A percentile compares a stretch with the other conserved stretches of the same genome.
phyloP scores from a whole-genome alignment of 495 filamentous ascomycete genomes.

The Chaetomium cochliodes region DNA sequence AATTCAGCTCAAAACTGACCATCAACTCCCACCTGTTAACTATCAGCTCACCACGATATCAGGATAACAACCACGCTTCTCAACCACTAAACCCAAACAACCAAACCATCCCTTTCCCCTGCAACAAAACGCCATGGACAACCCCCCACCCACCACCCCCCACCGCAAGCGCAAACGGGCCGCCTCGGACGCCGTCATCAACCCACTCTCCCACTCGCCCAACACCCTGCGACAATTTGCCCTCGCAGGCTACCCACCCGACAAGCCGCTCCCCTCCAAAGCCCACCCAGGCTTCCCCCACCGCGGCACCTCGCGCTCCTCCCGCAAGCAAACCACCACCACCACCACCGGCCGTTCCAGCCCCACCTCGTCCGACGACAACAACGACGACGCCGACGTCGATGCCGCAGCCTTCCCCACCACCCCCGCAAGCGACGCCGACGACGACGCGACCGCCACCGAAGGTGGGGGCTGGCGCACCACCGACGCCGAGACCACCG shows the following conservation, averaged over 20 bases:
- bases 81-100: background rate
- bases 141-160: background rate
- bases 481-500: slow-evolving; percentile 7
- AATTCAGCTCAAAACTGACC: background rate
- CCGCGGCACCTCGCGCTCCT: slow-evolving; percentile 27
- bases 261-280: slow-evolving; percentile 39
- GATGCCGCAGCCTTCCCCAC: background rate
- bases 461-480: background rate
- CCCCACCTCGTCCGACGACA: background rate
- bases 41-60: background rate
- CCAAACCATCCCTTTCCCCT: background rate
- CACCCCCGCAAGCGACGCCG: background rate
- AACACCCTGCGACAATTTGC: slow-evolving; percentile 42
- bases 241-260: slow-evolving; percentile 39
- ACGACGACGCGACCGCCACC: slow-evolving; percentile 1
- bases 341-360: no score
- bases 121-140: background rate
- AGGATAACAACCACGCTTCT: background rate
- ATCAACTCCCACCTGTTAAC: background rate
- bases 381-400: background rate
- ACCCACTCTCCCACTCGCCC: slow-evolving; percentile 47
- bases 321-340: background rate
- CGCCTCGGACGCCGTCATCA: slow-evolving; percentile 40
- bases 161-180: slow-evolving; percentile 34
- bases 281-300: slow-evolving; percentile 45